These are phyloP conservation scores for Fusarium beomiforme DNA, from an alignment of 2,329 filamentous ascomycete species.

Conservation along the genomic window DNA sequence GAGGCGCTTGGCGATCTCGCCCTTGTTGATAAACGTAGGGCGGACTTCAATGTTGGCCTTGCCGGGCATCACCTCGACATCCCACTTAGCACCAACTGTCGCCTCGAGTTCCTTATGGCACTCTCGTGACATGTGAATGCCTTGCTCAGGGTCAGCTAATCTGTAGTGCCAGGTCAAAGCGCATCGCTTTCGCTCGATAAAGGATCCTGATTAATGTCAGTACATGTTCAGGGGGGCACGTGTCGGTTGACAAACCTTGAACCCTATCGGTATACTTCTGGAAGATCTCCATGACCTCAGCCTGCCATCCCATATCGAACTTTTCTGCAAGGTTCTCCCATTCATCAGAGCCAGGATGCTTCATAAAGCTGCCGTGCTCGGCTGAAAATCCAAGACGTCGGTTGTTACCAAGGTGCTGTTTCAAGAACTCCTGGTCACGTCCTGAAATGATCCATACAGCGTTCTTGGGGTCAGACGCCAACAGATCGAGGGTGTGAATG, in stretches of 20 bases:
- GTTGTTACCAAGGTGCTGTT: conserved; percentile 93
- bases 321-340: conserved; percentile 92
- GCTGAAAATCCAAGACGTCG: conserved; percentile 90
- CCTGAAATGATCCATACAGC: conserved; percentile 99
- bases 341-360: conserved; percentile 75
- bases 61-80: conserved; percentile 95
- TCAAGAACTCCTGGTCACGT: conserved; percentile 89
- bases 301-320: conserved; percentile 92
- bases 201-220: conserved; percentile 70
- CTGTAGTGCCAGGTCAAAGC: conserved; percentile 98
- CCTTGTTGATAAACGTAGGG: conserved; percentile 98
- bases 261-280: conserved; percentile 88
- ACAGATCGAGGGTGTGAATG: conserved; percentile 78
- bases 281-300: conserved; percentile 84
- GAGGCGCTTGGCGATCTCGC: conserved; percentile 88
- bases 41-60: conserved; percentile 97
- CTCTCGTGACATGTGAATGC: conserved; percentile 79
- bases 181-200: conserved; percentile 93
- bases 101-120: conserved; percentile 84
- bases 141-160: conserved; percentile 86
- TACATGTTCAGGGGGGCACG: not conserved
- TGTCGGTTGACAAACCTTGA: conserved; percentile 66
- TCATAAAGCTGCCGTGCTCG: conserved; percentile 96
- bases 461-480: conserved; percentile 84
- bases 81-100: conserved; percentile 80